Base-by-base conservation (phyloP, 805 yeast genomes). In the Kazachstania bromeliacearum region DNA sequence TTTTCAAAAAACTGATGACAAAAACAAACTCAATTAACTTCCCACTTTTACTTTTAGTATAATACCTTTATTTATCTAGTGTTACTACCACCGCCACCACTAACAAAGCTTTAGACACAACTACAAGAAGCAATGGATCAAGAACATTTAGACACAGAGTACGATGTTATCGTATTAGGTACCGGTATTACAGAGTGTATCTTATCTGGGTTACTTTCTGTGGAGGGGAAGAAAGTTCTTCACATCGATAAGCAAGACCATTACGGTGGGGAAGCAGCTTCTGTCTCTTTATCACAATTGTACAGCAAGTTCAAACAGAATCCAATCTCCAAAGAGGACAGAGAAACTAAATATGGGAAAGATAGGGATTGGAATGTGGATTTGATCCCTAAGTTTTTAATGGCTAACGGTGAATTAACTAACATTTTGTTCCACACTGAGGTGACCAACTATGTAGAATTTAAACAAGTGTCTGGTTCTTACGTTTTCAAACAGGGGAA, bases 331-430 rank as follows among this genome's bases (percentile, higher is more conserved):
- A 75, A 75, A 37, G 73, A 68, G 25, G 72, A 73, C 36, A 79
- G 85, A 28, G 81, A 79, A 42, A 69, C 68, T 15, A 71, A 75
- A 44, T 73, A 78, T 44, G 97, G 98, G 35, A 77, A 94, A 53
- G 95, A 85, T 55, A 75, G 97, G 45, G 97, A 92, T 60, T 92
- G 97, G 96, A 87, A 94, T 63, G 92, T 92, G 35, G 98, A 92
- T 59, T 71, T 92, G 63, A 85, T 92, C 53, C 98, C 98, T 30
- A 92, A 92, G 64, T 88, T 92, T 50, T 68, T 92, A 49, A 92
- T 92, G 98, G 88, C 96, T 37, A 85, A 87, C 56, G 98, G 98
- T 28, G 98, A 89, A 59, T 74, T 92, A 60, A 92, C 96, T 45
- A 89, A 89, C 59, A 92, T 92, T 48, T 73, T 92, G 48, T 87